phyloP scores from a whole-genome alignment of 2,329 filamentous ascomycete genomes.

The Pseudogymnoascus sp. region DNA sequence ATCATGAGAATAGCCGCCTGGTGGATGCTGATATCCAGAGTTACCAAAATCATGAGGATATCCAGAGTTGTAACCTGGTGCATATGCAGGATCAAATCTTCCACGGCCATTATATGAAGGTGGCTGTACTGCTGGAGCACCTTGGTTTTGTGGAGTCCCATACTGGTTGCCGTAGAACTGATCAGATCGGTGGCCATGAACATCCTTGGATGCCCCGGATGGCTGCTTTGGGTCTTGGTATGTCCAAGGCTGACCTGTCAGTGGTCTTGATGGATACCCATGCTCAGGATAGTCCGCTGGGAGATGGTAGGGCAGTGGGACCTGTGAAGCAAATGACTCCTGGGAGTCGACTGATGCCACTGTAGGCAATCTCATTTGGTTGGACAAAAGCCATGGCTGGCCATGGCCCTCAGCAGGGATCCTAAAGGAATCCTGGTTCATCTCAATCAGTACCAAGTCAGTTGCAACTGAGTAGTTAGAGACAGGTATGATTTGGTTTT shows the following conservation, averaged over 20 bases:
- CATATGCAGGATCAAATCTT: not conserved
- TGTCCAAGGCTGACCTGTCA: constrained; percentile 7
- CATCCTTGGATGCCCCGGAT: not conserved
- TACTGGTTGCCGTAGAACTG: not conserved
- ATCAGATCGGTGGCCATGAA: not conserved
- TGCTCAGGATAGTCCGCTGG: not conserved
- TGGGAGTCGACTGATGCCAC: constrained; percentile 15
- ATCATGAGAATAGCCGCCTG: not conserved
- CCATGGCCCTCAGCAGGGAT: not conserved
- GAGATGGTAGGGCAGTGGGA: constrained; percentile 21
- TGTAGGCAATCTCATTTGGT: not conserved
- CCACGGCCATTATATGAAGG: not conserved
- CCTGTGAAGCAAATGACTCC: constrained; percentile 22
- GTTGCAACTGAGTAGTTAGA: not conserved
- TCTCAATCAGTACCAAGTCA: not conserved
- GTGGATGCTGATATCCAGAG: not conserved
- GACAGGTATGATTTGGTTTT: not conserved
- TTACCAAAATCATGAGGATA: not conserved
- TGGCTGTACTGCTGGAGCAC: constrained; percentile 10
- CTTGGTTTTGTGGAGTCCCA: not conserved
- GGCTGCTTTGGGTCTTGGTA: not conserved
- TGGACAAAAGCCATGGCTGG: not conserved
- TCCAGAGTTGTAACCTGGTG: not conserved
- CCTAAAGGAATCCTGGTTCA: not conserved
- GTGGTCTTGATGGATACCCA: not conserved